Base-by-base conservation (phyloP, 352 stramenopile genomes). In the Globisporangium nodosum region DNA sequence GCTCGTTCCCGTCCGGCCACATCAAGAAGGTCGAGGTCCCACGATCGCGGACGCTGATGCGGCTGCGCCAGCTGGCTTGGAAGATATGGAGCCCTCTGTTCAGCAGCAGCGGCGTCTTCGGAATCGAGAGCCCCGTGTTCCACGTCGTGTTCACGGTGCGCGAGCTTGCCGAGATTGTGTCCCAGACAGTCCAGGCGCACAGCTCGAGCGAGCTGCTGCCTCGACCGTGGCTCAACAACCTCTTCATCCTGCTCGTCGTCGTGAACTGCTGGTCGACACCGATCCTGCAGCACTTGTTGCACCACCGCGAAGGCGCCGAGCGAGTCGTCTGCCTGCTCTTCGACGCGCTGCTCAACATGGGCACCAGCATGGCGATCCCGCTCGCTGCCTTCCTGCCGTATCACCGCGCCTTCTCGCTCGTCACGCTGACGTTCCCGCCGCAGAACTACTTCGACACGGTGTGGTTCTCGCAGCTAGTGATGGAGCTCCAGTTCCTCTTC, bases 401-500 rank as follows among this genome's bases (percentile, higher is more conserved):
- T n/a, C 30, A 49, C 21, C 21, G 21, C 21, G 21, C 21, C 21
- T 24, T 24, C 21, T 24, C 21, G 21, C 21, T 24, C 21, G 21
- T 24, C 21, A 24, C 21, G 21, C 21, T 24, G 21, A 24, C 21
- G 21, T 24, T 24, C 21, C 33, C 56, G 6, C 58, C 49, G 6
- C 20, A 50, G 31, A 42, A 49, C 8, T 24, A 24, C 21, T 24
- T 24, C 21, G 21, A 24, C 21, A 24, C 61, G 33, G 45, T 71
- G 13, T 62, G 52, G 56, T 71, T 64, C 39, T 47, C 53, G 0
- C 58, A 56, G 16, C 51, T 71, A 30, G 64, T 65, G 4, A 67
- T 68, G 49, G 64, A 74, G 42, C 58, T 56, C 42, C 63, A 68
- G 35, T 48, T 63, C 8, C 40, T 74, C 8, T 66, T 74, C 31